These are phyloP conservation scores for Aschersonia sp. DNA, from an alignment of 2,329 filamentous ascomycete genomes.

Conservation along the genomic window DNA sequence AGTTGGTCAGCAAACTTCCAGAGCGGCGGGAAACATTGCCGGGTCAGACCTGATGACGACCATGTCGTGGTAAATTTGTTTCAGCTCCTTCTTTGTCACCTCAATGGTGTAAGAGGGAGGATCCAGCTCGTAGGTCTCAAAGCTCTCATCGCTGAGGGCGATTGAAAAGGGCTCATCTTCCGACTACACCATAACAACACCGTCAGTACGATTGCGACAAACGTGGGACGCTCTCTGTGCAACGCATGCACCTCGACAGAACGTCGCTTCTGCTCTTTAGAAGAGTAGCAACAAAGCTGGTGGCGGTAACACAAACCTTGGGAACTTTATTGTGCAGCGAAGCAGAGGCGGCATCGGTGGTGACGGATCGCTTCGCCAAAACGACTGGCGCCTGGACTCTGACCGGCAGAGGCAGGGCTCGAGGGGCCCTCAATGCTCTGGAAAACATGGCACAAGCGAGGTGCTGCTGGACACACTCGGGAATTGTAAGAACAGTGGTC, in stretches of 20 bases:
- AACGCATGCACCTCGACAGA: too few relatives aligned
- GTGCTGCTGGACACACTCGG: not conserved
- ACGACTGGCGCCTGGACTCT: conserved; percentile 28
- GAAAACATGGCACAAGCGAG: conserved; percentile 47
- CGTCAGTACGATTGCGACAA: conserved; percentile 7
- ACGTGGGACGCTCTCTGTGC: too few relatives aligned
- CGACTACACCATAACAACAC: conserved; percentile 39
- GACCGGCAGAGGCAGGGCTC: conserved; percentile 43
- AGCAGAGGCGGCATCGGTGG: conserved; percentile 86
- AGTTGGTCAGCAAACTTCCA: conserved; percentile 14
- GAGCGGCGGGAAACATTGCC: not conserved
- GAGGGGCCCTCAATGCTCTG: conserved; percentile 48
- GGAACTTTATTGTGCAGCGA: conserved; percentile 66
- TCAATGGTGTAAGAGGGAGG: conserved; percentile 85
- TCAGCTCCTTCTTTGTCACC: conserved; percentile 94
- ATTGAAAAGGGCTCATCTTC: conserved; percentile 90
- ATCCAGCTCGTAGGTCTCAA: conserved; percentile 98
- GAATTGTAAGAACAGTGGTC: too few relatives aligned
- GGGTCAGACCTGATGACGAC: conserved; percentile 68
- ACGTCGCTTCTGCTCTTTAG: too few relatives aligned
- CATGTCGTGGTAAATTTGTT: conserved; percentile 99
- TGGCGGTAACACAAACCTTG: conserved; percentile 19
- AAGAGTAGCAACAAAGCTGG: not conserved
- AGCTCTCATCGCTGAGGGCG: conserved; percentile 92
- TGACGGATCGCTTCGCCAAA: conserved; percentile 60